Percentiles rank a stretch among this genome's conserved stretches.
phyloP scores from a whole-genome alignment of 352 stramenopile species.

The Pseudoperonospora humuli region DNA sequence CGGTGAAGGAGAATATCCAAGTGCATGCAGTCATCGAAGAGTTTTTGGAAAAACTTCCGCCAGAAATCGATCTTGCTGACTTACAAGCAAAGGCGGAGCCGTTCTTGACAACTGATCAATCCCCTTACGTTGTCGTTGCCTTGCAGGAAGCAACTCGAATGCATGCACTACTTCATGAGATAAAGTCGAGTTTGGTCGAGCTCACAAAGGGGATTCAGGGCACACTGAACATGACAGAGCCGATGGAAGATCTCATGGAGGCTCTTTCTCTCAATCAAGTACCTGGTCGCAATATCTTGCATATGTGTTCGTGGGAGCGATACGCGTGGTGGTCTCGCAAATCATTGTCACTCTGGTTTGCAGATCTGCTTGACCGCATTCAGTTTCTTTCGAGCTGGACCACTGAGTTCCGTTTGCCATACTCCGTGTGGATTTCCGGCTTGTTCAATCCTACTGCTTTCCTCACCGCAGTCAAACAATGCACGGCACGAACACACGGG shows the following conservation, averaged over 20 bases:
- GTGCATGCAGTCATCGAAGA: slow-evolving; percentile 47
- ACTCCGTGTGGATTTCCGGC: slow-evolving; percentile 77
- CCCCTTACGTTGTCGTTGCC: slow-evolving; percentile 78
- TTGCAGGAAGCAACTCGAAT: slow-evolving; percentile 76
- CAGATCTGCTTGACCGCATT: slow-evolving; percentile 68
- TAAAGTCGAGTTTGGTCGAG: slow-evolving; percentile 54
- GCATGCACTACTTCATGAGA: slow-evolving; percentile 54
- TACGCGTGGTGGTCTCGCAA: slow-evolving; percentile 85
- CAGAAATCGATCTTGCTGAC: slow-evolving; percentile 46
- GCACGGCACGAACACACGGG: slow-evolving; percentile 76
- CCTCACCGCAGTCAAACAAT: slow-evolving; percentile 80
- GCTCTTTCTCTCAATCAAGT: slow-evolving; percentile 69
- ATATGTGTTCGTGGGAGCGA: slow-evolving; percentile 69
- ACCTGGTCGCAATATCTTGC: slow-evolving; percentile 59
- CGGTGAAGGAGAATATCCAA: slow-evolving; percentile 23
- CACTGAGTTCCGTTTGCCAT: slow-evolving; percentile 55
- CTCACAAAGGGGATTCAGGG: slow-evolving; percentile 77
- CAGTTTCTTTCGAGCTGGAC: slow-evolving; percentile 64
- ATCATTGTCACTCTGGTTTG: slow-evolving; percentile 68
- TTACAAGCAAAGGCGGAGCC: slow-evolving; percentile 48
- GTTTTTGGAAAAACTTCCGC: slow-evolving; percentile 49
- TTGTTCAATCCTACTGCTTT: slow-evolving; percentile 83
- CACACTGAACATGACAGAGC: slow-evolving; percentile 82
- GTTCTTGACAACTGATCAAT: slow-evolving; percentile 50
- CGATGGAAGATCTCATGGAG: slow-evolving; percentile 82